Evolutionary conservation across 108 stramenopile genomes (phyloP).

Genomic region (Cylindrotheca fusiformis): DNA sequence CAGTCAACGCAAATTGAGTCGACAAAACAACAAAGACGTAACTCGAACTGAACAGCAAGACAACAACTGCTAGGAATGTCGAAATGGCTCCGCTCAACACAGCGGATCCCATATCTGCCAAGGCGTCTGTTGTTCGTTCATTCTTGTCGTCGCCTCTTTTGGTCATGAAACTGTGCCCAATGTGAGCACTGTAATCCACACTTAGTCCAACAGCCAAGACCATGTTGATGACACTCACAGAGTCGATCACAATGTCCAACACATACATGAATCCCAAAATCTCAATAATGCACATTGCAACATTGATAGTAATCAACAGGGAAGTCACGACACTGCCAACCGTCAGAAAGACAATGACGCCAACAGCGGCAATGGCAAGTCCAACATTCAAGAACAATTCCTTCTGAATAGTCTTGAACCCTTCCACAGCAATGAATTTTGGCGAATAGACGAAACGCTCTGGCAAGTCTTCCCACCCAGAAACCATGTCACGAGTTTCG

Average conservation of each 20-base stretch:
- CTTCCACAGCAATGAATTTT: constrained; percentile 52
- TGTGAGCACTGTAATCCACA: constrained; percentile 86
- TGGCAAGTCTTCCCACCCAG: constrained; percentile 52
- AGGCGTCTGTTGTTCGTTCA: constrained; percentile 42
- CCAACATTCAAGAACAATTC: constrained; percentile 63
- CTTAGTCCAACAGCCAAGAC: constrained; percentile 84
- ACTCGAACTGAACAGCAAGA: constrained; percentile 48
- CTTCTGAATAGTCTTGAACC: constrained; percentile 52
- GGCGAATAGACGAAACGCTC: constrained; percentile 39
- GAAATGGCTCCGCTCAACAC: constrained; percentile 69
- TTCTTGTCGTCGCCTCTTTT: constrained; percentile 68
- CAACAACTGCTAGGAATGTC: constrained; percentile 79
- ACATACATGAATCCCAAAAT: constrained; percentile 86
- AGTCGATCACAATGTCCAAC: constrained; percentile 76
- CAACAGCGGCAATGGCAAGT: constrained; percentile 50
- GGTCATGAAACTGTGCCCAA: constrained; percentile 59
- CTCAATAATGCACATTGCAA: constrained; percentile 71
- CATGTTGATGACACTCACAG: constrained; percentile 79
- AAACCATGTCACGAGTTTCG: constrained; percentile 46
- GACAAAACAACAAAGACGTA: constrained; percentile 71
- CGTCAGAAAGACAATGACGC: constrained; percentile 58
- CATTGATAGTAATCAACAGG: constrained; percentile 64
- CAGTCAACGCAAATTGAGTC: constrained; percentile 68
- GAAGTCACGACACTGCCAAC: constrained; percentile 60
- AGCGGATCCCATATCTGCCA: constrained; percentile 75